Conservation (phyloP, 2,329 filamentous ascomycete species). For the Venturia nashicola region DNA sequence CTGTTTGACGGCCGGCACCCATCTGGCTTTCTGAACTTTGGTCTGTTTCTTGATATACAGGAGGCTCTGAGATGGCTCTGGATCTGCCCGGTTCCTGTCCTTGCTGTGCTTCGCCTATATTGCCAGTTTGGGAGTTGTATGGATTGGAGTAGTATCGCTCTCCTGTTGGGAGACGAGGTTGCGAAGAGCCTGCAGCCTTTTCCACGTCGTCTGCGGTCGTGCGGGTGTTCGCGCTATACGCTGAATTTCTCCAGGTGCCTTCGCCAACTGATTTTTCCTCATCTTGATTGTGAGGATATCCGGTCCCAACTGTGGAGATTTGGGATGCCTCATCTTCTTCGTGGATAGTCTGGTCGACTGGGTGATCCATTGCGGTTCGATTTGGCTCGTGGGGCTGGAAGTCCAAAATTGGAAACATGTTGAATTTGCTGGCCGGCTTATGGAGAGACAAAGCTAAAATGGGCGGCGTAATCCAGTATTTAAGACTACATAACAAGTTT, state of each 20-base stretch:
- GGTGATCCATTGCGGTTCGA: background rate
- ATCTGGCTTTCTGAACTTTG: background rate
- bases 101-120: background rate
- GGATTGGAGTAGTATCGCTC: background rate
- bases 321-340: background rate
- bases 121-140: background rate
- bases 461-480: background rate
- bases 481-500: background rate
- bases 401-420: background rate
- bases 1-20: background rate
- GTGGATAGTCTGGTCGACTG: background rate
- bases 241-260: background rate
- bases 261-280: background rate
- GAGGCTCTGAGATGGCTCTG: background rate
- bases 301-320: background rate
- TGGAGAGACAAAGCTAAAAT: background rate
- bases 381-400: background rate
- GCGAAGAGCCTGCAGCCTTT: background rate
- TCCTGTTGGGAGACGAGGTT: background rate
- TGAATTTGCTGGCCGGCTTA: background rate
- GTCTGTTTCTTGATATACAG: background rate
- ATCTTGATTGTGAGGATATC: background rate
- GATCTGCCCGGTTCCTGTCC: background rate
- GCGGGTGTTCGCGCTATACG: background rate
- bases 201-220: background rate